Conservation (phyloP, 1,139 yeast species). For the Protomyces gravidus region DNA sequence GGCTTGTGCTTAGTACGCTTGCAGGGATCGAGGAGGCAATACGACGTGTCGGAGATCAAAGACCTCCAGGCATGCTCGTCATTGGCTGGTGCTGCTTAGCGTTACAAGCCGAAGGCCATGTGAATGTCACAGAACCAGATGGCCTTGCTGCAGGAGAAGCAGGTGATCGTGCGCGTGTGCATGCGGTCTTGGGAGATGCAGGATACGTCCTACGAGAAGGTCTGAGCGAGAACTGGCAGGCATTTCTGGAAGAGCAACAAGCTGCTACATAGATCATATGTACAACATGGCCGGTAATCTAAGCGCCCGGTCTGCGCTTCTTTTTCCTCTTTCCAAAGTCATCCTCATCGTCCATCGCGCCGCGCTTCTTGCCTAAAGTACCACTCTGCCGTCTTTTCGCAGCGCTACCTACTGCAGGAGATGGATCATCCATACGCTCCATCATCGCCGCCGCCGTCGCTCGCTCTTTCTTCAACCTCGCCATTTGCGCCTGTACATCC, state of each 20-base stretch:
- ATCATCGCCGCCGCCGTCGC: neutral
- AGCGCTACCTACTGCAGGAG: neutral
- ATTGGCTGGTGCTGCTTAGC: constrained; percentile 78
- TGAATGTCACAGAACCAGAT: constrained; percentile 17
- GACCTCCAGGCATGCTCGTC: constrained; percentile 90
- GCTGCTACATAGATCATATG: neutral
- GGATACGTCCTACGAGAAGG: constrained; percentile 16
- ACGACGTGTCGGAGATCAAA: constrained; percentile 65
- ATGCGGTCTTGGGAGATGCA: constrained; percentile 9
- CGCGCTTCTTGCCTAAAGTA: neutral
- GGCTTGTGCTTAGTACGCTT: constrained; percentile 72
- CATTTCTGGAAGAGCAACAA: constrained; percentile 10
- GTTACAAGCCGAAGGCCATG: constrained; percentile 30
- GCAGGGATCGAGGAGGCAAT: constrained; percentile 65
- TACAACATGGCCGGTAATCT: neutral
- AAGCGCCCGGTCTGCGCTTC: neutral
- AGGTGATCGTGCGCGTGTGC: constrained; percentile 8
- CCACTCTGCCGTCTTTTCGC: neutral
- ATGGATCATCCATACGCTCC: neutral
- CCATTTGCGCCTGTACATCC: constrained; percentile 2
- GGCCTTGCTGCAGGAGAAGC: constrained; percentile 10
- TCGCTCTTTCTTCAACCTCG: constrained; percentile 1
- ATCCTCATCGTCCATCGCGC: neutral
- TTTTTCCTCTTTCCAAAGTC: neutral
- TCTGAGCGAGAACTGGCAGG: constrained; percentile 13